These are phyloP conservation scores for Populus hybrid DNA, from an alignment of 441 rosid species.

Conservation along the genomic window DNA sequence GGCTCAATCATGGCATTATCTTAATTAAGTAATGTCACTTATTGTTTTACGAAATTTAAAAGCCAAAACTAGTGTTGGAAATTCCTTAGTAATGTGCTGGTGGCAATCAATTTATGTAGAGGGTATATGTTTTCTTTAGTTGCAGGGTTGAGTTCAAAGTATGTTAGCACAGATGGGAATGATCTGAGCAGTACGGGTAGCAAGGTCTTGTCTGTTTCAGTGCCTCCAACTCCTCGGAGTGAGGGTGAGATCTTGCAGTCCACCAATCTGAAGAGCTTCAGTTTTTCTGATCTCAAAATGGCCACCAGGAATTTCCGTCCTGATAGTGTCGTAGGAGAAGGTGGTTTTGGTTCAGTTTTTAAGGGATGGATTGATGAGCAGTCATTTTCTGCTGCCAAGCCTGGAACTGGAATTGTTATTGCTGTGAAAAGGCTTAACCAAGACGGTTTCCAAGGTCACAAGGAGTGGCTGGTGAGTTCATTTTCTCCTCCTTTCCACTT, in stretches of 20 bases:
- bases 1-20: neutral
- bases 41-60: no score
- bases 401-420: conserved; percentile 80
- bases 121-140: neutral
- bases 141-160: conserved; percentile 59
- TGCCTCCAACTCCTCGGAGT: conserved; percentile 59
- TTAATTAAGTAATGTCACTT: neutral
- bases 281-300: conserved; percentile 52
- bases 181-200: conserved; percentile 46
- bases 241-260: conserved; percentile 87
- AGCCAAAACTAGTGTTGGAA: neutral
- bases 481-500: conserved; percentile 14
- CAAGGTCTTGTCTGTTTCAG: conserved; percentile 48
- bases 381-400: conserved; percentile 60
- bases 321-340: conserved; percentile 44
- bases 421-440: conserved; percentile 84
- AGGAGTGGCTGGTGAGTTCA: conserved; percentile 84
- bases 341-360: conserved; percentile 64
- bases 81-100: neutral
- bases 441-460: conserved; percentile 85
- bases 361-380: conserved; percentile 91
- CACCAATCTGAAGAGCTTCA: conserved; percentile 66
- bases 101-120: neutral
- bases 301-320: conserved; percentile 87
- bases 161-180: conserved; percentile 45